These are phyloP conservation scores for Acanthamoeba culbertsoni DNA, from an alignment of 208 protist genomes.

Conservation along the genomic window DNA sequence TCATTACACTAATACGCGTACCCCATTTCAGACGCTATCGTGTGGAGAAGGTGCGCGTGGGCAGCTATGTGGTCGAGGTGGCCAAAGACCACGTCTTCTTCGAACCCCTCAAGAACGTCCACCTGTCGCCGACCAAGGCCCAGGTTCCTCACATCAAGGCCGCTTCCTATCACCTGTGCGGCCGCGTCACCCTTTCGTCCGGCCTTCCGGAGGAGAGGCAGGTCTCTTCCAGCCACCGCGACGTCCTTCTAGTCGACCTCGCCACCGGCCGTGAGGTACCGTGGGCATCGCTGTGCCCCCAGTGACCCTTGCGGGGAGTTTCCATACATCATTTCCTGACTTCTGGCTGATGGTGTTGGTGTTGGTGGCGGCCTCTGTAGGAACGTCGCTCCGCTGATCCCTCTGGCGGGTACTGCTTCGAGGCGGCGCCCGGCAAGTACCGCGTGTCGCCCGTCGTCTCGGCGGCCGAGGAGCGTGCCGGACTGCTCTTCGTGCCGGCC, in stretches of 20 bases:
- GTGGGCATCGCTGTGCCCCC: background rate
- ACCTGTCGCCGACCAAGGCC: constrained; percentile 44
- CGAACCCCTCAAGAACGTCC: background rate
- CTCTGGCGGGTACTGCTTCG: constrained; percentile 37
- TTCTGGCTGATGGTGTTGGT: background rate
- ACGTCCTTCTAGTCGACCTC: background rate
- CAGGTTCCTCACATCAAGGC: constrained; percentile 12
- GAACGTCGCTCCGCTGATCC: constrained; percentile 29
- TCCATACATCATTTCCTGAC: background rate
- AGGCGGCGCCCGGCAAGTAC: constrained; percentile 40
- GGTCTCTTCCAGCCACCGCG: background rate
- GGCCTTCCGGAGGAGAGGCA: background rate
- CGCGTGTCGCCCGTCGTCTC: background rate
- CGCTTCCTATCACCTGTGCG: constrained; percentile 1
- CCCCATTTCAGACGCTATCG: background rate
- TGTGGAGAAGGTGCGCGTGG: constrained; percentile 47
- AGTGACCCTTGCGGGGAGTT: background rate
- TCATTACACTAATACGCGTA: background rate
- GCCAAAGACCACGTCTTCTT: constrained; percentile 55
- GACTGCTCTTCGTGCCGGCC: constrained; percentile 37
- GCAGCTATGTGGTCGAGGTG: constrained; percentile 37
- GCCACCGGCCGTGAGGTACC: constrained; percentile 2
- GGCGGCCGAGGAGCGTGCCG: constrained; percentile 11
- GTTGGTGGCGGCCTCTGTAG: background rate
- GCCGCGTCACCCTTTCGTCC: background rate